A percentile compares a stretch with the other conserved stretches of the same genome.
These are phyloP conservation scores for Fusarium sp. DNA, from an alignment of 2,329 filamentous ascomycete genomes.

Conservation along the genomic window DNA sequence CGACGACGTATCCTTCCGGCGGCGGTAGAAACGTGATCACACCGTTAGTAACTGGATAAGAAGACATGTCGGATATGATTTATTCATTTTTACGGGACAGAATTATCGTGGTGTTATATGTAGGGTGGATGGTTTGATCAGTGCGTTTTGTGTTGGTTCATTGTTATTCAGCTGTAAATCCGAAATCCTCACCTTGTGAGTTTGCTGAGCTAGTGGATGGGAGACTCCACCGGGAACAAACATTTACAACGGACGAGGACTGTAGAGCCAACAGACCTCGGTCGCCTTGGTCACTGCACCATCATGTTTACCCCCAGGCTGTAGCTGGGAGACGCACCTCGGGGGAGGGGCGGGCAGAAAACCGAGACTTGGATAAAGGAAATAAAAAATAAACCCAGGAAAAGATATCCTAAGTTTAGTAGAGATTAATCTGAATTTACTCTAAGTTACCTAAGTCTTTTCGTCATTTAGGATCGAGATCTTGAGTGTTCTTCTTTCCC, in stretches of 20 bases:
- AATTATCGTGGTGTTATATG: neutral
- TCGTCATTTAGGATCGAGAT: no score
- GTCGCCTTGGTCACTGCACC: fast-evolving
- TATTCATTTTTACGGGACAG: neutral
- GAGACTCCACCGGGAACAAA: neutral
- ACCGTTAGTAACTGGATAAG: conserved; percentile 33
- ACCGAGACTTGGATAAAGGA: no score
- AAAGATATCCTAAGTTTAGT: no score
- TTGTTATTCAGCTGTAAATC: neutral
- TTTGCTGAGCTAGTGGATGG: neutral
- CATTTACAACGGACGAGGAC: fast-evolving
- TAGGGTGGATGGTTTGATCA: neutral
- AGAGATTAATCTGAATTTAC: fast-evolving
- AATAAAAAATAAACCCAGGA: fast-evolving
- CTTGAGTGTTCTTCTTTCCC: fast-evolving
- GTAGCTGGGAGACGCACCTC: neutral
- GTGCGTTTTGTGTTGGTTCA: neutral
- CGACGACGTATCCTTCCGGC: conserved; percentile 42
- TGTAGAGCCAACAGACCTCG: neutral
- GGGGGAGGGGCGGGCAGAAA: fast-evolving
- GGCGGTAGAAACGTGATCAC: conserved; percentile 35
- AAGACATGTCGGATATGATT: neutral
- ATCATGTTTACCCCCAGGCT: fast-evolving
- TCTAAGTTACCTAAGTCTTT: no score
- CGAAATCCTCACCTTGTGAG: neutral